Base-by-base conservation (phyloP, 2,329 filamentous ascomycete species). In the Lachnellula willkommii region DNA sequence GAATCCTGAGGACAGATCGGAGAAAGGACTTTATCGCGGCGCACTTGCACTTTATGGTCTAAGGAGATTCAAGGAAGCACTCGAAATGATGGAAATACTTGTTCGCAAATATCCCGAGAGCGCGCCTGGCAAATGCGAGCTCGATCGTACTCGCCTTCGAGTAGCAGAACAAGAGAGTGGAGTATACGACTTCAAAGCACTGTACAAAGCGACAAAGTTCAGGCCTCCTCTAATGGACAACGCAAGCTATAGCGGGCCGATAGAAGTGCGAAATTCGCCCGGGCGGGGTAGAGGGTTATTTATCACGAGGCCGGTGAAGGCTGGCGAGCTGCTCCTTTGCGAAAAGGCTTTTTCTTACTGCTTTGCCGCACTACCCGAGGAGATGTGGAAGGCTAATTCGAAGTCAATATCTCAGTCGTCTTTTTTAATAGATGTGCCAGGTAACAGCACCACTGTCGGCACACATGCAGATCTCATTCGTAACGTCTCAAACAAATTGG, bases 1-100 rank as follows among this genome's bases (percentile, higher is more conserved):
- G 7, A 68, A 73, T 57, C 61, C 65, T 7, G 60, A 36, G 15
- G 47, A 54, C 24, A 40, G 40, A 15, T 35, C 22, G 12, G 69
- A 70, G 71, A 15, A 62, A 36, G 54, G 42, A 28, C 55, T 58
- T 26, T 59, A 56, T 37, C 52, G 56, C 36, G 55, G 50, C 17
- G 39, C 52, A 14, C 46, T 47, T 12, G 60, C 56, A 11, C 47
- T 62, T 11, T 59, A 59, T 28, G 26, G 20, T 17, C 54, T 54
- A 5, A 17, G 37, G n/a, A 20, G 17, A 47, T 52, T 32, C 50
- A 32, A 46, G 35, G 50, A 52, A 52, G 24, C 15, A 11, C 26
- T 36, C 7, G 50, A 46, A 52, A 20, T 37, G 11, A 12, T 46
- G n/a, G 2, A 46, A 46, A 46, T 45, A n/a, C 28, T 52, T 4